A percentile compares a stretch with the other conserved stretches of the same genome.
Evolutionary conservation across 176 grass and related monocot genomes (phyloP).

Genomic region (Canna indica): DNA sequence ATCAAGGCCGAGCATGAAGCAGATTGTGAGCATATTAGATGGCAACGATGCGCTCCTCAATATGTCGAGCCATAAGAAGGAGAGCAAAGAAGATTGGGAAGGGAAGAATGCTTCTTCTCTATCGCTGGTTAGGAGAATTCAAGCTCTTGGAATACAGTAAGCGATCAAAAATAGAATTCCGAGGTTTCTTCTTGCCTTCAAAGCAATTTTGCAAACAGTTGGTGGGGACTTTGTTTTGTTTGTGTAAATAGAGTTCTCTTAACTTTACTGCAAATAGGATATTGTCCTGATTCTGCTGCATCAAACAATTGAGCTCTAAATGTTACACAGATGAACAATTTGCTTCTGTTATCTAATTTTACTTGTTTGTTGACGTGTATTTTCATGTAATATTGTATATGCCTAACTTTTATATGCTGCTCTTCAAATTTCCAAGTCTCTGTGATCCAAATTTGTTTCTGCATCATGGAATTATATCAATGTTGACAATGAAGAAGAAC

Average conservation of each 20-base stretch:
- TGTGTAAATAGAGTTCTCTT: neutral
- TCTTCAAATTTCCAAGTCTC: neutral
- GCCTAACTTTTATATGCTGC: neutral
- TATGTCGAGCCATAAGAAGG: slow-evolving; percentile 27
- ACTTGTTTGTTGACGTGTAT: too few relatives aligned
- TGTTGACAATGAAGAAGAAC: too few relatives aligned
- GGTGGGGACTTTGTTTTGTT: neutral
- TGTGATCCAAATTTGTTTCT: too few relatives aligned
- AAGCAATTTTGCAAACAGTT: neutral
- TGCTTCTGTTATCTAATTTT: too few relatives aligned
- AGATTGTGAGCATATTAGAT: slow-evolving; percentile 64
- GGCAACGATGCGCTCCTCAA: slow-evolving; percentile 58
- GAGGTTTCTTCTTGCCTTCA: too few relatives aligned
- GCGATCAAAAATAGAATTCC: too few relatives aligned
- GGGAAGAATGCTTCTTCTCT: slow-evolving; percentile 42
- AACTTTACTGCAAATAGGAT: neutral
- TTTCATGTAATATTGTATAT: too few relatives aligned
- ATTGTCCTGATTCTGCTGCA: neutral
- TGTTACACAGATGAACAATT: neutral
- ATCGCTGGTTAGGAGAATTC: slow-evolving; percentile 44
- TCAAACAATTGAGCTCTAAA: neutral
- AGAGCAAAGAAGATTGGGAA: slow-evolving; percentile 44
- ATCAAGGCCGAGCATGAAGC: slow-evolving; percentile 54
- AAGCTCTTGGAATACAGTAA: slow-evolving; percentile 84
- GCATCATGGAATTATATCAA: too few relatives aligned